Base-by-base conservation (phyloP, 257 asterid genomes). In the Plantago major region DNA sequence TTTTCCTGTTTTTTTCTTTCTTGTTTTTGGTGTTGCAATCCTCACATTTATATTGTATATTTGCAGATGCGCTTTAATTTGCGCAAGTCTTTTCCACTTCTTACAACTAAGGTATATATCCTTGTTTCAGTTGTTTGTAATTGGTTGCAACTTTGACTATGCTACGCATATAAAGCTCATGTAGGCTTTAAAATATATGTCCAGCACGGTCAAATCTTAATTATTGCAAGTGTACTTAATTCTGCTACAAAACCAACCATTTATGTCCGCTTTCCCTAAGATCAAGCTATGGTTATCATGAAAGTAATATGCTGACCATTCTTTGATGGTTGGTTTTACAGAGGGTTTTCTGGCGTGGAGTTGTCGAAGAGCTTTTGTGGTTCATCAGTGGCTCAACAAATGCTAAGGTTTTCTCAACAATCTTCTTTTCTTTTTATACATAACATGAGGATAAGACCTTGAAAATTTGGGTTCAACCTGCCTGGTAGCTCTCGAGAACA, bases 351-450 rank as follows among this genome's bases (percentile, higher is more conserved):
- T 93, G 99, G 99, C 81, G 91, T 40, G 97, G 96, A 38, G 96
- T 93, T 71, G 86, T 93, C 68, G 99, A 93, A 81, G 99, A 93
- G 76, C 95, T 93, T 66, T 68, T 93, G 79, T 89, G 99, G 99
- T 93, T 93, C 78, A 79, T 93, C 69, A 93, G 97, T 75, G 99
- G 99, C 54, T 87, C 96, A 33, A 89, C 99, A 65, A 93, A 81
- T 87, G 96, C 96, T 40, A 93, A 83, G 86, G 99, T 89, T 76
- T 42, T 56, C 48, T 53, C 47, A 15, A 58, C 46, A 14, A 15
- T 48, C 69, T 57, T 14, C 26, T 8, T 2, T 40, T 37, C 44
- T 26, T 13, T 11, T 45, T 38, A 30, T 5, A 10, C 11, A 26
- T 7, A 58, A 42, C 18, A 4, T 46, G 18, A 10, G 12, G 42